Conservation (phyloP, 306 rosid species). For the Malus asiatica region DNA sequence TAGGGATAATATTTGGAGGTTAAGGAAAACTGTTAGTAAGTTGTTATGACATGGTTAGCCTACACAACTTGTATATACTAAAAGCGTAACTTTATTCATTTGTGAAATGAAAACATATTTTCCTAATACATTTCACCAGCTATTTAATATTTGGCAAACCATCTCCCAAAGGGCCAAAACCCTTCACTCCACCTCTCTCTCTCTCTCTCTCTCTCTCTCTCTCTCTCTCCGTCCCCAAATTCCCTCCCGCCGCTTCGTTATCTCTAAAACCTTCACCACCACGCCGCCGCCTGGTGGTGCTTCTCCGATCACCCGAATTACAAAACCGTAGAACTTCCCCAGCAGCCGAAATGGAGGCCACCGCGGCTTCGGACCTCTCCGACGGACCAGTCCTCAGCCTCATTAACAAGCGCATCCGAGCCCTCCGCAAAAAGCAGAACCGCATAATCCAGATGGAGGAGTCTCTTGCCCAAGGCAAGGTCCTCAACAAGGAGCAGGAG, state of each 20-base stretch:
- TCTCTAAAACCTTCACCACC: slow-evolving; percentile 4
- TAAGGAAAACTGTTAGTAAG: too few species aligned
- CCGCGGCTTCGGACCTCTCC: slow-evolving; percentile 42
- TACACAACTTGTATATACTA: too few species aligned
- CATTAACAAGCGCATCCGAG: slow-evolving; percentile 89
- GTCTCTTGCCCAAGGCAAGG: slow-evolving; percentile 58
- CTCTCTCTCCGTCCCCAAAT: not conserved
- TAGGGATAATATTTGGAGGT: too few species aligned
- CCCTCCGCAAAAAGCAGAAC: slow-evolving; percentile 69
- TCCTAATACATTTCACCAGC: not conserved
- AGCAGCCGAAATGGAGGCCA: slow-evolving; percentile 44
- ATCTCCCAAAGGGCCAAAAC: not conserved
- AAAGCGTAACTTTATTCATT: too few species aligned
- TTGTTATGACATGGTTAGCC: too few species aligned
- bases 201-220: not conserved
- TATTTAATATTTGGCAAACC: not conserved
- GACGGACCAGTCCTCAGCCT: slow-evolving; percentile 91
- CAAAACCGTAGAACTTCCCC: not conserved
- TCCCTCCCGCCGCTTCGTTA: not conserved
- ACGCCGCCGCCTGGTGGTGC: slow-evolving; percentile 18
- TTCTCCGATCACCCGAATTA: not conserved
- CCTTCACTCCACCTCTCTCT: not conserved
- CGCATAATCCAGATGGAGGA: slow-evolving; percentile 74
- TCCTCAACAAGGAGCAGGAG: slow-evolving; percentile 73
- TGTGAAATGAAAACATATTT: too few species aligned